These are phyloP conservation scores for Aureobasidium sp. DNA, from an alignment of 2,329 filamentous ascomycete genomes.

Conservation along the genomic window DNA sequence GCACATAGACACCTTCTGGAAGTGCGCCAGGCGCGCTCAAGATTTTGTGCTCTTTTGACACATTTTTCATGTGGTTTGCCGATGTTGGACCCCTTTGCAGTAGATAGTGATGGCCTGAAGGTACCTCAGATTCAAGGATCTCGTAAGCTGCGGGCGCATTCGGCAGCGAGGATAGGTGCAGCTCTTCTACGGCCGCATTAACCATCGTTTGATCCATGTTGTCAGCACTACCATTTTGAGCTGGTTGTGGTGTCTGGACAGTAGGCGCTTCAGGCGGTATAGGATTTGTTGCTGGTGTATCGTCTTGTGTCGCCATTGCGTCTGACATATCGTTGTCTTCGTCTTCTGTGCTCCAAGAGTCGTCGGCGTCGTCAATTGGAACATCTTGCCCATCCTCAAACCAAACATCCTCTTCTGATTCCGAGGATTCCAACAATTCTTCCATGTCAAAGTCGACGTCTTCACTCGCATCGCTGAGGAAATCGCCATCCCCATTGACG, in stretches of 20 bases:
- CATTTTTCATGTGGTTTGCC: constrained; percentile 37
- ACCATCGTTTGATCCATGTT: constrained; percentile 12
- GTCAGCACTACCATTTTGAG: background rate
- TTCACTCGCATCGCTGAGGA: background rate
- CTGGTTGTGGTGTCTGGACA: constrained; percentile 13
- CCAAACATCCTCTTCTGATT: background rate
- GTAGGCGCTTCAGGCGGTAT: background rate
- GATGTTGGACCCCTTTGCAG: constrained; percentile 15
- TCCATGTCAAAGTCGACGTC: constrained; percentile 3
- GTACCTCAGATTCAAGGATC: constrained; percentile 34
- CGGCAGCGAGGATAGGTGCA: background rate
- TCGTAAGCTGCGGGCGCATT: constrained; percentile 11
- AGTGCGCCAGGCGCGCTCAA: constrained; percentile 34
- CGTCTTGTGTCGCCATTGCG: background rate
- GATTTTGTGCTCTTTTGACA: constrained; percentile 51
- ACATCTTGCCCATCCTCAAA: constrained; percentile 10
- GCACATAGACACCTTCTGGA: constrained; percentile 48
- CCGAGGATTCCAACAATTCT: background rate
- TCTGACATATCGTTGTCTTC: background rate
- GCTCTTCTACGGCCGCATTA: background rate
- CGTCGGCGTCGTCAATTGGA: constrained; percentile 10
- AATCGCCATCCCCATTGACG: background rate
- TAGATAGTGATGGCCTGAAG: constrained; percentile 35
- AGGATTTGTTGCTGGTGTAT: background rate
- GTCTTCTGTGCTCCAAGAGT: constrained; percentile 14